A percentile compares a stretch with the other conserved stretches of the same genome.
phyloP scores from a whole-genome alignment of 1,139 yeast species.

The Magnusiomyces paraingens region DNA sequence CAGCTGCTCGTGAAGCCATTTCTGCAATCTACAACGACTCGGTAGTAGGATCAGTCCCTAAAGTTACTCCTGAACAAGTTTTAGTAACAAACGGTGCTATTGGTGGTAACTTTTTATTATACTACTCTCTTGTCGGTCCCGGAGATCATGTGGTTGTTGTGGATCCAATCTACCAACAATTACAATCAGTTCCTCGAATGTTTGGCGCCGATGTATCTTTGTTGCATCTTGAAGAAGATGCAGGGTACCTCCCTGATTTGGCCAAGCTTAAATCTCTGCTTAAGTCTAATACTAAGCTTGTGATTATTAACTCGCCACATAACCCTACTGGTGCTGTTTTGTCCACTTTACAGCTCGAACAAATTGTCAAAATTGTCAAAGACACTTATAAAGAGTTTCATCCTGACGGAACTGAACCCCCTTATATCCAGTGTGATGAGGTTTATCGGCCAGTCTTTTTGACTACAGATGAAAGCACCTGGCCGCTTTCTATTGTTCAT shows the following conservation, averaged over 20 bases:
- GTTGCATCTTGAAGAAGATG: constrained; percentile 35
- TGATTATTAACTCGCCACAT: constrained; percentile 49
- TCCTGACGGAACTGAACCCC: constrained; percentile 16
- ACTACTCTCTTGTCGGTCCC: constrained; percentile 43
- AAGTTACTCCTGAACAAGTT: constrained; percentile 34
- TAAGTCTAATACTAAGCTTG: constrained; percentile 38
- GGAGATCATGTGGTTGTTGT: constrained; percentile 47
- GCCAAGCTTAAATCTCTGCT: constrained; percentile 24
- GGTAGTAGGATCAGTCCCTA: constrained; percentile 7
- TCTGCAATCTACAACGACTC: constrained; percentile 36
- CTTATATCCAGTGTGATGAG: constrained; percentile 46
- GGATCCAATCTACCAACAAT: constrained; percentile 49
- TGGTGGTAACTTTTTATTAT: constrained; percentile 48
- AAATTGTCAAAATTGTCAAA: constrained; percentile 39
- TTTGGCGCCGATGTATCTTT: constrained; percentile 43
- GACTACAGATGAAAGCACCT: constrained; percentile 26
- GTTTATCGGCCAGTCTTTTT: constrained; percentile 53
- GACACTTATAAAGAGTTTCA: not conserved
- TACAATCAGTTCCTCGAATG: constrained; percentile 44
- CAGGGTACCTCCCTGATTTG: constrained; percentile 37
- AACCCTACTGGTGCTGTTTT: constrained; percentile 51
- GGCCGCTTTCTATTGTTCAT: constrained; percentile 40
- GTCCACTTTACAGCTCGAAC: constrained; percentile 32
- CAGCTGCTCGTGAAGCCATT: constrained; percentile 36
- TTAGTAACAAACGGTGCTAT: constrained; percentile 53